phyloP scores from a whole-genome alignment of 805 yeast species.

The Monosporozyma aerobia region DNA sequence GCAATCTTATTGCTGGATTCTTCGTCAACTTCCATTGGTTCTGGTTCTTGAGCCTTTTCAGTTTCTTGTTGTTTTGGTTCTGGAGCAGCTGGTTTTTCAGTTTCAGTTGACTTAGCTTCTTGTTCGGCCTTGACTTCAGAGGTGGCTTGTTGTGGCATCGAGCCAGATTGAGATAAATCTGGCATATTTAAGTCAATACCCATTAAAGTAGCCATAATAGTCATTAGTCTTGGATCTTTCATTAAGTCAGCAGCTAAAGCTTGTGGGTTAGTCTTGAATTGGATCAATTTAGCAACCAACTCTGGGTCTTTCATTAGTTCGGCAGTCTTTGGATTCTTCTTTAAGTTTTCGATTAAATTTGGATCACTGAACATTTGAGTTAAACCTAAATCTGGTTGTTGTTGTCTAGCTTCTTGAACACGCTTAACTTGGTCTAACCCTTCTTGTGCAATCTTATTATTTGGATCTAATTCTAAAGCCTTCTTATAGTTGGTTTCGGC shows the following conservation, averaged over 20 bases:
- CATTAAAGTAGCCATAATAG: constrained; percentile 73
- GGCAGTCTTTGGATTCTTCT: constrained; percentile 77
- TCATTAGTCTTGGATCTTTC: constrained; percentile 80
- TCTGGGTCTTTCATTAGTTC: constrained; percentile 82
- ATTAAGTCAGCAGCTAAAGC: constrained; percentile 61
- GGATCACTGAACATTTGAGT: constrained; percentile 77
- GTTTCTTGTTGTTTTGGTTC: constrained; percentile 11
- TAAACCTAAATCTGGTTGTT: constrained; percentile 62
- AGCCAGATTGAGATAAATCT: constrained; percentile 22
- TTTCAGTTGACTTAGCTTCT: constrained; percentile 18
- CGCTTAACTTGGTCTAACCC: constrained; percentile 67
- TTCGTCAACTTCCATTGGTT: constrained; percentile 33
- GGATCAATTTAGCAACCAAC: constrained; percentile 56
- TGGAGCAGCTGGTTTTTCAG: constrained; percentile 15
- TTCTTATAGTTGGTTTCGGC: constrained; percentile 65
- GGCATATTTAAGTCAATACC: constrained; percentile 64
- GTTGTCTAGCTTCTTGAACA: constrained; percentile 44
- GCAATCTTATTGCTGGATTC: constrained; percentile 32
- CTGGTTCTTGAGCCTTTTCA: constrained; percentile 26
- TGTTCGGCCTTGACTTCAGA: constrained; percentile 17
- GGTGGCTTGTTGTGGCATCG: constrained; percentile 23
- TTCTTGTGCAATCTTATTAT: constrained; percentile 76
- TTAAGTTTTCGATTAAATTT: constrained; percentile 61
- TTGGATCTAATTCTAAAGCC: constrained; percentile 72
- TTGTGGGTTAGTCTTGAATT: constrained; percentile 61